A percentile compares a stretch with the other conserved stretches of the same genome.
Conservation (phyloP, 805 yeast species). For the Vanderwaltozyma yarrowii region DNA sequence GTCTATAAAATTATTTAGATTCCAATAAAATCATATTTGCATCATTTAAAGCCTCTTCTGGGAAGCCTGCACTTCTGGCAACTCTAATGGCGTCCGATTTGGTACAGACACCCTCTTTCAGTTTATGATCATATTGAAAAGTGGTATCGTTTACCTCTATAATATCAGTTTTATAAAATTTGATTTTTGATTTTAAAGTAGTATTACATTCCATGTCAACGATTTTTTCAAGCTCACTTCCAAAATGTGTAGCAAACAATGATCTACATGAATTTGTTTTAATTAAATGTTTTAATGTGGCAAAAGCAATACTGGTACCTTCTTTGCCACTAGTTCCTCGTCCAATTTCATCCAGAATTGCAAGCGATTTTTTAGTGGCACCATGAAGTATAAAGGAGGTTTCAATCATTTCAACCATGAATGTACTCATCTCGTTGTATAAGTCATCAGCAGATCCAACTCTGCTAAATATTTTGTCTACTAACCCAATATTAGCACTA, state of each 20-base stretch:
- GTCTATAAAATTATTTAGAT: background rate
- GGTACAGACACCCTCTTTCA: slow-evolving; percentile 57
- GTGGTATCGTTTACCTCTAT: slow-evolving; percentile 18
- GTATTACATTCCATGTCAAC: slow-evolving; percentile 26
- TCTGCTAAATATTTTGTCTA: slow-evolving; percentile 70
- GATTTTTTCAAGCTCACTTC: slow-evolving; percentile 39
- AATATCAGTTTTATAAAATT: slow-evolving; percentile 19
- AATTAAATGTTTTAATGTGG: slow-evolving; percentile 50
- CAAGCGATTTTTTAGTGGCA: slow-evolving; percentile 58
- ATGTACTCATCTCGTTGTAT: slow-evolving; percentile 70
- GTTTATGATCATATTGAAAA: slow-evolving; percentile 38
- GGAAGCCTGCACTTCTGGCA: slow-evolving; percentile 74
- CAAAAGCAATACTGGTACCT: slow-evolving; percentile 79
- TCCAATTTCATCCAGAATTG: slow-evolving; percentile 81
- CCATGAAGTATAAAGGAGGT: slow-evolving; percentile 57
- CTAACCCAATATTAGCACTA: slow-evolving; percentile 54
- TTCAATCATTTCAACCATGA: slow-evolving; percentile 89
- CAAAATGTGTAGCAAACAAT: slow-evolving; percentile 87
- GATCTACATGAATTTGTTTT: slow-evolving; percentile 52
- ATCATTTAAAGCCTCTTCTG: slow-evolving; percentile 41
- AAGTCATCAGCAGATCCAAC: slow-evolving; percentile 82
- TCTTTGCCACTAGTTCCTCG: slow-evolving; percentile 81
- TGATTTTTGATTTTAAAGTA: slow-evolving; percentile 7
- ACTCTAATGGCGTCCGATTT: slow-evolving; percentile 70
- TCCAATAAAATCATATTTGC: slow-evolving; percentile 31